Evolutionary conservation across 352 stramenopile genomes (phyloP).

Genomic region (Stramenopiles sp.): DNA sequence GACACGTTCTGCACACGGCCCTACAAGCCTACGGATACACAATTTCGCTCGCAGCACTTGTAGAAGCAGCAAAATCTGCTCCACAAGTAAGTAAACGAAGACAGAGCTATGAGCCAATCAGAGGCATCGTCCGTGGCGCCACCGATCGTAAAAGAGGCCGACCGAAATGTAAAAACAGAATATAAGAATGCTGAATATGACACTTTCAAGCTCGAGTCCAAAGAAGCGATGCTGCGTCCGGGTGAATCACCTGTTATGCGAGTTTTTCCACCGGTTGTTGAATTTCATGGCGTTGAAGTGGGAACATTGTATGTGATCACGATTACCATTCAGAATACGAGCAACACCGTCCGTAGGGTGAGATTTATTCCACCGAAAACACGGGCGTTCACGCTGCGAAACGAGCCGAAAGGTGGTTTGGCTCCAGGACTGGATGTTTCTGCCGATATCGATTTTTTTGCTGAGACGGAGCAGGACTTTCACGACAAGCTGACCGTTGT

Average conservation of each 20-base stretch:
- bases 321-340: conserved; percentile 43
- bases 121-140: too few relatives aligned
- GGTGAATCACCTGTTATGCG: conserved; percentile 27
- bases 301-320: conserved; percentile 40
- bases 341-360: conserved; percentile 29
- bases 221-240: too few relatives aligned
- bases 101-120: too few relatives aligned
- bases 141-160: too few relatives aligned
- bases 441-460: conserved; percentile 41
- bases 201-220: too few relatives aligned
- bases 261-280: conserved; percentile 36
- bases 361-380: conserved; percentile 40
- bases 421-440: conserved; percentile 36
- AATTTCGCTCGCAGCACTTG: too few relatives aligned
- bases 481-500: conserved; percentile 7
- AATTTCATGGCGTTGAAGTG: conserved; percentile 41
- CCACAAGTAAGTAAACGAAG: too few relatives aligned
- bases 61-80: too few relatives aligned
- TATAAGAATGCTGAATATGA: too few relatives aligned
- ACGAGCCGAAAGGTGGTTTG: conserved; percentile 42
- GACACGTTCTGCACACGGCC: too few relatives aligned
- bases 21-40: too few relatives aligned
- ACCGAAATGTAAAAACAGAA: too few relatives aligned
- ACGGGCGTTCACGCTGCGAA: conserved; percentile 33
- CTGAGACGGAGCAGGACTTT: conserved; percentile 14